Percentiles rank a stretch among this genome's conserved stretches.
Conservation (phyloP, 1,284 basidiomycete species). For the Heliocybe sulcata region DNA sequence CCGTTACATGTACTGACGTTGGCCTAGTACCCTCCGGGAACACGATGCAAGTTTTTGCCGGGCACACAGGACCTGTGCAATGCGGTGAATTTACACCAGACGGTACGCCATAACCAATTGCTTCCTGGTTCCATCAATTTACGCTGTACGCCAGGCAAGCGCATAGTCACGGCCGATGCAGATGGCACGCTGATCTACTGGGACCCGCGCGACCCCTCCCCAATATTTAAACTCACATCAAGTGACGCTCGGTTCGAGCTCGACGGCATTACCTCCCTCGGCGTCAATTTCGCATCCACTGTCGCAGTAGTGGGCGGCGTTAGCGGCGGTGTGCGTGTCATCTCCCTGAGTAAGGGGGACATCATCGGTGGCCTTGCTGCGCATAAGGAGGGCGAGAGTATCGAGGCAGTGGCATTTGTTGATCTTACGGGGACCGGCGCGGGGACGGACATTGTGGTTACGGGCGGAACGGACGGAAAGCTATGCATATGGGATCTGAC, state of each 20-base stretch:
- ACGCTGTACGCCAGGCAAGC: conserved; percentile 52
- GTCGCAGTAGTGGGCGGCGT: conserved; percentile 87
- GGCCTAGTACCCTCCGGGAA: conserved; percentile 82
- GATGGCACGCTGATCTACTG: conserved; percentile 86
- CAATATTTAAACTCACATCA: conserved; percentile 75
- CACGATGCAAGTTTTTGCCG: conserved; percentile 94
- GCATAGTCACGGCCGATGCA: conserved; percentile 82
- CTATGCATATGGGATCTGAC: conserved; percentile 91
- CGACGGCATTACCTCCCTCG: conserved; percentile 81
- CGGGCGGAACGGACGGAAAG: conserved; percentile 91
- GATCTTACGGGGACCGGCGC: conserved; percentile 57
- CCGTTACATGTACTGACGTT: conserved; percentile 4
- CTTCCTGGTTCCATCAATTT: conserved; percentile 3
- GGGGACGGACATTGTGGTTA: conserved; percentile 70
- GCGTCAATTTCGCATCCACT: conserved; percentile 78
- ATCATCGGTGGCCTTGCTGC: conserved; percentile 77
- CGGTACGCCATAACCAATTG: conserved; percentile 33
- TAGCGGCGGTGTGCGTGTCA: conserved; percentile 76
- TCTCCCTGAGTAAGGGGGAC: conserved; percentile 84
- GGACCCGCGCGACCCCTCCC: conserved; percentile 79
- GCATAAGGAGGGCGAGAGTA: conserved; percentile 83
- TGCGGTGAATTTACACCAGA: conserved; percentile 92
- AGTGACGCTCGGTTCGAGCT: conserved; percentile 73
- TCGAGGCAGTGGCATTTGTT: conserved; percentile 86
- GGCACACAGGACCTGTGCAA: conserved; percentile 81